phyloP scores from a whole-genome alignment of 495 filamentous ascomycete genomes.

The Tuber microsphaerosporum region DNA sequence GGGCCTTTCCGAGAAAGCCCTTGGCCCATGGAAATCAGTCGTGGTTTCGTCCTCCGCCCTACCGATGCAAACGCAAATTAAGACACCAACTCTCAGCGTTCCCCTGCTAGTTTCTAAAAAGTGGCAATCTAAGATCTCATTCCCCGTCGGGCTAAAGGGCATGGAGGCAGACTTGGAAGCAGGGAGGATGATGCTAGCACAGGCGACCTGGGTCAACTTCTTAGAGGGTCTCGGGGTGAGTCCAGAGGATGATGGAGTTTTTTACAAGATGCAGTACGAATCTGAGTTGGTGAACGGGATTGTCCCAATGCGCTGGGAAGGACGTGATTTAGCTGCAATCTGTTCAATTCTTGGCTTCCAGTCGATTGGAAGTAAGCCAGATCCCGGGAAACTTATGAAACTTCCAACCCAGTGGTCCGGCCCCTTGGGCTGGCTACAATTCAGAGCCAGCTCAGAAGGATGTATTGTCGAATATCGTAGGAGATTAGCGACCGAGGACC shows the following conservation, averaged over 20 bases:
- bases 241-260: background rate
- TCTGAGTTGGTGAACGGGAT: slow-evolving; percentile 32
- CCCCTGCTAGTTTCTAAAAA: slow-evolving; percentile 8
- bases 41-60: slow-evolving; percentile 15
- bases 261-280: slow-evolving; percentile 31
- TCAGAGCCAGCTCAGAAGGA: slow-evolving; percentile 30
- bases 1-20: slow-evolving; percentile 21
- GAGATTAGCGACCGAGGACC: slow-evolving; percentile 9
- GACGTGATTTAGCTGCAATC: slow-evolving; percentile 30
- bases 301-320: slow-evolving; percentile 38
- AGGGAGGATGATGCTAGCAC: background rate
- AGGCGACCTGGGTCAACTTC: slow-evolving; percentile 35
- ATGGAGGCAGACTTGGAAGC: slow-evolving; percentile 13
- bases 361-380: slow-evolving; percentile 10
- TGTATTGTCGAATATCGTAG: slow-evolving; percentile 33
- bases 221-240: slow-evolving; percentile 24
- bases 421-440: slow-evolving; percentile 36
- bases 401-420: slow-evolving; percentile 35
- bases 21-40: slow-evolving; percentile 25
- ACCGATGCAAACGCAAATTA: slow-evolving; percentile 26
- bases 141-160: slow-evolving; percentile 9
- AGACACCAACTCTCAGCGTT: slow-evolving; percentile 25
- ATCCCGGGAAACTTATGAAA: slow-evolving; percentile 17
- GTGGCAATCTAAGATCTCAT: slow-evolving; percentile 12
- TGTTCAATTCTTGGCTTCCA: slow-evolving; percentile 37